Percentiles rank a stretch among this genome's conserved stretches.
Conservation (phyloP, 2,329 filamentous ascomycete species). For the Akanthomyces uredinophilus region DNA sequence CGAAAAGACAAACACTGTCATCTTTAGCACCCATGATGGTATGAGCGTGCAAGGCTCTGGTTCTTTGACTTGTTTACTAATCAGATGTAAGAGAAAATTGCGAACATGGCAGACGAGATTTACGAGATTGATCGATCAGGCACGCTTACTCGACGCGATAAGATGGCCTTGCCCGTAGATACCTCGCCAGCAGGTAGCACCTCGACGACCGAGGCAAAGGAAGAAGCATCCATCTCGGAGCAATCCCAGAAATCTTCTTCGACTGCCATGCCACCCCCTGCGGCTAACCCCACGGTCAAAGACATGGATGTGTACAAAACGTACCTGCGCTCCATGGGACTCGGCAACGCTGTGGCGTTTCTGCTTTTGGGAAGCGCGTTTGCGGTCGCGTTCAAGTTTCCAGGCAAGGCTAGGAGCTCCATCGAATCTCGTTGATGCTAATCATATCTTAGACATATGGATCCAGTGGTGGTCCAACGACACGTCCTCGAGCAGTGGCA, state of each 20-base stretch:
- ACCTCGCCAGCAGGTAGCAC: neutral
- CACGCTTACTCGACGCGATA: neutral
- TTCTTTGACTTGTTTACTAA: too few relatives aligned
- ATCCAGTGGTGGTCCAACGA: constrained; percentile 9
- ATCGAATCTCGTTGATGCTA: neutral
- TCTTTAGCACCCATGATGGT: neutral
- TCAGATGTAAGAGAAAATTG: neutral
- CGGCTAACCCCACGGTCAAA: neutral
- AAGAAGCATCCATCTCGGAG: neutral
- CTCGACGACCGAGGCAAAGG: neutral
- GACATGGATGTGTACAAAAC: constrained; percentile 2
- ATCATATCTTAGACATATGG: neutral
- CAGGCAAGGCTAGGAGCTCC: neutral
- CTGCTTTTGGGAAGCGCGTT: neutral
- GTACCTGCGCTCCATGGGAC: neutral
- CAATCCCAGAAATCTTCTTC: neutral
- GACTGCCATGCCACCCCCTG: neutral
- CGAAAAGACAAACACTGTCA: neutral
- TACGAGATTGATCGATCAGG: neutral
- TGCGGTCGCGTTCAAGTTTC: neutral
- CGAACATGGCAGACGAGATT: constrained; percentile 2
- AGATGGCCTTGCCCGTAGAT: neutral
- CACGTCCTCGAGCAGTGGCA: neutral
- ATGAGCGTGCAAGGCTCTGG: neutral
- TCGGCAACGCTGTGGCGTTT: neutral